Conservation (phyloP, 1,139 yeast species). For the Torulaspora globosa region DNA sequence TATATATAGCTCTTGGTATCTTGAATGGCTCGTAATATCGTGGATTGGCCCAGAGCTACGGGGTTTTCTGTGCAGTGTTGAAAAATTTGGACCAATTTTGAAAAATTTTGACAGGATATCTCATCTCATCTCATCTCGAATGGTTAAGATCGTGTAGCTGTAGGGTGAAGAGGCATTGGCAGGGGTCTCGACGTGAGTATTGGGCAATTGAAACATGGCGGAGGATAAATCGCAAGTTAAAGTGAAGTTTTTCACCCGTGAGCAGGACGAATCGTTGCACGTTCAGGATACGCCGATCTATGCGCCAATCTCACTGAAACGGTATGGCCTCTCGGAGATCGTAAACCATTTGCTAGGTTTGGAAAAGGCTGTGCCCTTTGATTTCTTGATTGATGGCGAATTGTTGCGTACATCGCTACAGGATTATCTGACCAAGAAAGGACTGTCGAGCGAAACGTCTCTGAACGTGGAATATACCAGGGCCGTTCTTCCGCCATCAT, state of each 20-base stretch:
- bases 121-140: slow-evolving; percentile 18
- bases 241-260: slow-evolving; percentile 81
- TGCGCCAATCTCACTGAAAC: slow-evolving; percentile 79
- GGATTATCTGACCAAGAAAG: slow-evolving; percentile 71
- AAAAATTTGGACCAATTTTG: slow-evolving; percentile 6
- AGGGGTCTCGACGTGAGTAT: background rate
- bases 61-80: background rate
- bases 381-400: slow-evolving; percentile 82
- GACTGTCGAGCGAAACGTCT: slow-evolving; percentile 77
- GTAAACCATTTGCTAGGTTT: slow-evolving; percentile 76
- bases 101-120: slow-evolving; percentile 23
- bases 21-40: background rate
- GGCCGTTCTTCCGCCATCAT: slow-evolving; percentile 90
- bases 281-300: slow-evolving; percentile 81
- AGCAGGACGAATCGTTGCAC: slow-evolving; percentile 64
- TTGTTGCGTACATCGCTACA: slow-evolving; percentile 72
- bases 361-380: slow-evolving; percentile 77
- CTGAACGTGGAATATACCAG: slow-evolving; percentile 83
- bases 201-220: slow-evolving; percentile 22
- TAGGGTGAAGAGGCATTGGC: background rate
- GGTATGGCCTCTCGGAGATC: slow-evolving; percentile 91
- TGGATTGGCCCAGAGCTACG: background rate
- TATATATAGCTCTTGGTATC: background rate
- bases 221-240: slow-evolving; percentile 53
- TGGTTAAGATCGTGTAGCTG: background rate